Conservation (phyloP, 2,329 filamentous ascomycete genomes). For the Aspergillus hiratsukae region DNA sequence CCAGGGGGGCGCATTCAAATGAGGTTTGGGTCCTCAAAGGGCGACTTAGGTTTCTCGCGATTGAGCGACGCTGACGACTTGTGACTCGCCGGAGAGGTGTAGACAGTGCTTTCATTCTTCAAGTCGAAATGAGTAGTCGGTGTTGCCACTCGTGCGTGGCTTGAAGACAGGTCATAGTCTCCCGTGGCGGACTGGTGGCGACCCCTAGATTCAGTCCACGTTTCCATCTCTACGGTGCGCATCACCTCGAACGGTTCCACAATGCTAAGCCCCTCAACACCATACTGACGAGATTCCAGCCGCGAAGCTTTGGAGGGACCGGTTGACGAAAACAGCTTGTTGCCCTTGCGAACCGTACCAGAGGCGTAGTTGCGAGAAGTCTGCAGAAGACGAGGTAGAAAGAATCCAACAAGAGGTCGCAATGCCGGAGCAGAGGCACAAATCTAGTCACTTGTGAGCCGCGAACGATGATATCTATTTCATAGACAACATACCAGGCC, state of each 20-base stretch:
- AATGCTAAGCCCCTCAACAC: slow-evolving; percentile 13
- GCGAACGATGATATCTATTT: neutral
- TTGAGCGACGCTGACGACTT: slow-evolving; percentile 14
- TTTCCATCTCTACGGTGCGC: slow-evolving; percentile 35
- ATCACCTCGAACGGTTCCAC: slow-evolving; percentile 26
- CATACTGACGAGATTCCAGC: slow-evolving; percentile 9
- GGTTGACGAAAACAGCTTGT: slow-evolving; percentile 20
- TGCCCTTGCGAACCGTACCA: slow-evolving; percentile 14
- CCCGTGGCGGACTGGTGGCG: slow-evolving; percentile 10
- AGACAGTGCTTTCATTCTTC: slow-evolving; percentile 13
- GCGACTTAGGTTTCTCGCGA: slow-evolving; percentile 3
- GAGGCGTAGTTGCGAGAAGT: slow-evolving; percentile 20
- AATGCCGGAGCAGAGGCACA: slow-evolving; percentile 35
- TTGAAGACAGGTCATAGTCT: slow-evolving; percentile 15
- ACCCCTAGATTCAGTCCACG: slow-evolving; percentile 24
- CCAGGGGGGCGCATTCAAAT: neutral
- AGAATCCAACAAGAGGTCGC: slow-evolving; percentile 30
- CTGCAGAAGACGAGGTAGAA: slow-evolving; percentile 29
- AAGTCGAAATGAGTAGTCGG: slow-evolving; percentile 13
- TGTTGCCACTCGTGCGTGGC: slow-evolving; percentile 11
- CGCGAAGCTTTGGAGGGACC: slow-evolving; percentile 19
- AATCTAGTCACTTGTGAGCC: slow-evolving; percentile 21
- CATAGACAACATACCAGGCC: slow-evolving; percentile 27
- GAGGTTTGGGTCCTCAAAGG: slow-evolving; percentile 1
- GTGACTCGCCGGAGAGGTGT: slow-evolving; percentile 21